phyloP scores from a whole-genome alignment of 371 early-diverging fungal genomes.

The Haplosporangium sp. region DNA sequence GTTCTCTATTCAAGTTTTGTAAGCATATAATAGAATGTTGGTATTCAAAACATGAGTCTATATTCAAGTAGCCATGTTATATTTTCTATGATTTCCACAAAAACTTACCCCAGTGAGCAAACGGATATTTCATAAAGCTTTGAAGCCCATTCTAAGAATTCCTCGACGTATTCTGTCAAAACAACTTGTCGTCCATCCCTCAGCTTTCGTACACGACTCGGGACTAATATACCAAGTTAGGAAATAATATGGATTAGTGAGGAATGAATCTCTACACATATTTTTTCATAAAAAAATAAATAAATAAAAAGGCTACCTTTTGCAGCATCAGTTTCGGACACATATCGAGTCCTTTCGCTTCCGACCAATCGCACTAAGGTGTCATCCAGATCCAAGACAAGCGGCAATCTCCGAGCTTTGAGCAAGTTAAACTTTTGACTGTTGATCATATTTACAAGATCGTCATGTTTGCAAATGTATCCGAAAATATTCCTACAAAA shows the following conservation, averaged over 20 bases:
- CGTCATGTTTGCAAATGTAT: conserved; percentile 71
- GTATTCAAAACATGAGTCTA: too few species aligned
- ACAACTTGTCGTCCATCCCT: conserved; percentile 77
- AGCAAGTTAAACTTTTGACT: conserved; percentile 58
- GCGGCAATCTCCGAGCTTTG: conserved; percentile 67
- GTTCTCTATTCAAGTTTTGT: conserved; percentile 64
- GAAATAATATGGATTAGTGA: neutral
- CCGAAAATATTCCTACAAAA: conserved; percentile 69
- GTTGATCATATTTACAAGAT: conserved; percentile 59
- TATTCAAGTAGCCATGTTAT: neutral
- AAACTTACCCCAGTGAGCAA: conserved; percentile 78
- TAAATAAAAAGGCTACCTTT: conserved; percentile 29
- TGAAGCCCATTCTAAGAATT: conserved; percentile 83
- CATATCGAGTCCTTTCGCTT: conserved; percentile 73
- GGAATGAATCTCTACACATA: neutral
- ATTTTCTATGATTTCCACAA: neutral
- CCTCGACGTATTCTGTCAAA: conserved; percentile 76
- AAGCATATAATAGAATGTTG: neutral
- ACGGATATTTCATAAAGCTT: conserved; percentile 79
- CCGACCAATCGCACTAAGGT: conserved; percentile 82
- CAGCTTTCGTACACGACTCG: conserved; percentile 70
- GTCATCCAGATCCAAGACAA: conserved; percentile 86
- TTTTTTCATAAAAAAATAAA: neutral
- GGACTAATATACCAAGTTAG: conserved; percentile 53
- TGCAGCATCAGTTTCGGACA: conserved; percentile 68